A percentile compares a stretch with the other conserved stretches of the same genome.
phyloP scores from a whole-genome alignment of 1,284 basidiomycete genomes.

The Stereum hirsutum region DNA sequence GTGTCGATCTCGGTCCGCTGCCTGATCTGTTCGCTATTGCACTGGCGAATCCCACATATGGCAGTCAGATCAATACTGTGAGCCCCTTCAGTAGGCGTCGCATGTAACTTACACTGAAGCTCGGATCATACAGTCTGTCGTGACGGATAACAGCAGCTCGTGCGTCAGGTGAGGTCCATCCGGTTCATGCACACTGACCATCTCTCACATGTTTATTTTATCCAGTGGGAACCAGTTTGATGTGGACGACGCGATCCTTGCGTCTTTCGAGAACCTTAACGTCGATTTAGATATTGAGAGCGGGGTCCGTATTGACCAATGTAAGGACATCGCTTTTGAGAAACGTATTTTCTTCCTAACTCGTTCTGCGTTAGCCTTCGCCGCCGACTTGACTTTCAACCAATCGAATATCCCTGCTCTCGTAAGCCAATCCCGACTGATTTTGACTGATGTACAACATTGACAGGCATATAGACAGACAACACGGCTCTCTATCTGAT shows the following conservation, averaged over 20 bases:
- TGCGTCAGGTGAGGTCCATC: conserved; percentile 38
- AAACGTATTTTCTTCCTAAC: not conserved
- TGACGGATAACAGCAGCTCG: conserved; percentile 36
- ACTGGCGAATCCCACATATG: conserved; percentile 37
- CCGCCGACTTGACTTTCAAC: conserved; percentile 51
- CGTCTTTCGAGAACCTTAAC: conserved; percentile 47
- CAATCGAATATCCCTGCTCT: conserved; percentile 53
- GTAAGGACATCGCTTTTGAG: conserved; percentile 22
- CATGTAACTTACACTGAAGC: too few species aligned
- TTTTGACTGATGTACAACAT: conserved; percentile 2
- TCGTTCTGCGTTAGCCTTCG: conserved; percentile 1
- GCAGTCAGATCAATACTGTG: not conserved
- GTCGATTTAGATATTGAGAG: conserved; percentile 43
- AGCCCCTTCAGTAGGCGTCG: not conserved
- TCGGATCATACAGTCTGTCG: conserved; percentile 47
- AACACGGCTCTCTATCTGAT: conserved; percentile 58
- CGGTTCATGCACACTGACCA: conserved; percentile 5
- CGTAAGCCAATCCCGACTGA: conserved; percentile 23
- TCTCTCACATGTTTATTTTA: conserved; percentile 11
- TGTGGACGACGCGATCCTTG: conserved; percentile 52
- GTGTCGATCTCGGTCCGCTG: conserved; percentile 59
- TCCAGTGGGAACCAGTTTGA: conserved; percentile 55
- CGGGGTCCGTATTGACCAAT: conserved; percentile 50
- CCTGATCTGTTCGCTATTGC: conserved; percentile 49
- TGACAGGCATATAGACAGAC: conserved; percentile 37